phyloP scores from a whole-genome alignment of 2,329 filamentous ascomycete species.

The Trichoderma brevicompactum region DNA sequence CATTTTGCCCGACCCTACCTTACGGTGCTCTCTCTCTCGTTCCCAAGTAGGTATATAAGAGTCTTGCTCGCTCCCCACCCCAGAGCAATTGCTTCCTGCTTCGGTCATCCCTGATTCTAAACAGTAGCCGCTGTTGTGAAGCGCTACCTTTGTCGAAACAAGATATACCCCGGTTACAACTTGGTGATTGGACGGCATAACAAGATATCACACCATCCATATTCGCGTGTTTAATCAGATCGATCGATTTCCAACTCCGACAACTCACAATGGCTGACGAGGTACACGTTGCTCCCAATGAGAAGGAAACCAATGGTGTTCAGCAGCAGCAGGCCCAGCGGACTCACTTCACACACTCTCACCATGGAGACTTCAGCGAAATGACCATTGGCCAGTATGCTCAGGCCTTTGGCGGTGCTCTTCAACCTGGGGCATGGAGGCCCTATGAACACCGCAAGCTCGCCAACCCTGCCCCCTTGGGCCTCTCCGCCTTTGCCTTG shows the following conservation, averaged over 20 bases:
- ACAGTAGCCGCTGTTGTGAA: constrained; percentile 13
- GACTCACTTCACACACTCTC: constrained; percentile 29
- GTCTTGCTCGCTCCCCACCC: constrained; percentile 16
- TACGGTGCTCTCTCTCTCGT: neutral
- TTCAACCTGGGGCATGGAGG: constrained; percentile 72
- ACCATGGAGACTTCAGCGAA: constrained; percentile 38
- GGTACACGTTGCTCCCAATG: constrained; percentile 23
- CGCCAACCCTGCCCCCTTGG: constrained; percentile 78
- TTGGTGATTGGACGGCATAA: neutral
- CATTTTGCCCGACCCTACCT: constrained; percentile 26
- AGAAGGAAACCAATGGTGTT: constrained; percentile 26
- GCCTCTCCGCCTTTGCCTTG: constrained; percentile 77
- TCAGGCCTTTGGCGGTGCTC: constrained; percentile 69
- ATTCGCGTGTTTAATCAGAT: neutral
- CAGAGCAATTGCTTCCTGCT: constrained; percentile 6
- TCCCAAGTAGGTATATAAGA: constrained; percentile 14
- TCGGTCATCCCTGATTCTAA: constrained; percentile 8
- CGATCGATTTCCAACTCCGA: constrained; percentile 23
- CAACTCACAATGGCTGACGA: constrained; percentile 28
- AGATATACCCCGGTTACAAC: neutral
- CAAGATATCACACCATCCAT: neutral
- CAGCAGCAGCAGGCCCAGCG: constrained; percentile 24
- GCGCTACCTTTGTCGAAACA: constrained; percentile 3
- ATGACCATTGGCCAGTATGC: constrained; percentile 35
- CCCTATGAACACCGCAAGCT: constrained; percentile 70